phyloP scores from a whole-genome alignment of 345 rosid genomes.

The Iberis pinnata region DNA sequence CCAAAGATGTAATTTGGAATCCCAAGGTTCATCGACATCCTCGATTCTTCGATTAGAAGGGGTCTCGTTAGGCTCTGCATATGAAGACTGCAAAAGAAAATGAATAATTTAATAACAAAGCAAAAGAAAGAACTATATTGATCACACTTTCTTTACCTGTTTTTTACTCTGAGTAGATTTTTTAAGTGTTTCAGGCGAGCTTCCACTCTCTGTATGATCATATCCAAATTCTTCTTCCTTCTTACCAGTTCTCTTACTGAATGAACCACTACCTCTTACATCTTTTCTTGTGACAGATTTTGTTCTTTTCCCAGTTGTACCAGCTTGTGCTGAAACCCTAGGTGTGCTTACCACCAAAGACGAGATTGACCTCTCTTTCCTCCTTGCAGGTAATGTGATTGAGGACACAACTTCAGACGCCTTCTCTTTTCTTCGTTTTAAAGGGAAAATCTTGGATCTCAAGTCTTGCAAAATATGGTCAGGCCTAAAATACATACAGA shows the following conservation, averaged over 20 bases:
- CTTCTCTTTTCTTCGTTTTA: conserved; percentile 54
- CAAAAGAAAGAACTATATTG: conserved; percentile 9
- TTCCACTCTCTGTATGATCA: conserved; percentile 44
- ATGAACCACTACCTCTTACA: conserved; percentile 41
- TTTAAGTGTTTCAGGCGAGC: conserved; percentile 63
- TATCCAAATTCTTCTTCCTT: conserved; percentile 52
- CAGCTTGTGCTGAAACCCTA: conserved; percentile 54
- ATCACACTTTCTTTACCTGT: conserved; percentile 52
- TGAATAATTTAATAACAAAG: conserved; percentile 12
- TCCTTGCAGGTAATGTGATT: conserved; percentile 49
- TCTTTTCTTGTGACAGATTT: conserved; percentile 55
- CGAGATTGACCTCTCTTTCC: conserved; percentile 94
- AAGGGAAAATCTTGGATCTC: conserved; percentile 77
- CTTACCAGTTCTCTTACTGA: conserved; percentile 40
- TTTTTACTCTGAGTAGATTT: conserved; percentile 47
- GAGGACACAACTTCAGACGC: conserved; percentile 56
- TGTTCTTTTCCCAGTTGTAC: conserved; percentile 68
- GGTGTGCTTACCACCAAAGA: conserved; percentile 84
- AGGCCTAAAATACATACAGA: conserved; percentile 44
- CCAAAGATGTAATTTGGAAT: conserved; percentile 67
- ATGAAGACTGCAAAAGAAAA: conserved; percentile 35
- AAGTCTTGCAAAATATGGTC: conserved; percentile 88
- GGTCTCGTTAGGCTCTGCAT: conserved; percentile 44
- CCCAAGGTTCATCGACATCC: conserved; percentile 45
- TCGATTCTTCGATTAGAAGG: conserved; percentile 31